Evolutionary conservation across 352 stramenopile genomes (phyloP).

Genomic region (Pythium insidiosum): DNA sequence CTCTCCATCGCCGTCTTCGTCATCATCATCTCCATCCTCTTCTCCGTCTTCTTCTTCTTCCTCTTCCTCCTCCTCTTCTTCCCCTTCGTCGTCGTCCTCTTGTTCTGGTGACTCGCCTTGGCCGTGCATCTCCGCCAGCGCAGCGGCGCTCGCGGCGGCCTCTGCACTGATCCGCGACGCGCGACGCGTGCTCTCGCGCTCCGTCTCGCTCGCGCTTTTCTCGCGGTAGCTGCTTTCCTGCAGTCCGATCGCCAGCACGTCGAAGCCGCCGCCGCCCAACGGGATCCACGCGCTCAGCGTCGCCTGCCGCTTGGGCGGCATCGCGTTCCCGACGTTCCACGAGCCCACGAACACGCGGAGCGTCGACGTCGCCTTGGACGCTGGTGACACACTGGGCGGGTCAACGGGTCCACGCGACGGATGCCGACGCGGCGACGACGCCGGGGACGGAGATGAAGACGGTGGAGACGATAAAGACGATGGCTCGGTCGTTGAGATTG

Average conservation of each 20-base stretch:
- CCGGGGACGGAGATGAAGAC: slow-evolving; percentile 5
- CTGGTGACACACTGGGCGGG: slow-evolving; percentile 1
- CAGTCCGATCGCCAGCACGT: slow-evolving; percentile 76
- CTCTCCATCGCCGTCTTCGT: slow-evolving; percentile 15
- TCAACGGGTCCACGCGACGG: background rate
- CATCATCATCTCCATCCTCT: slow-evolving; percentile 16
- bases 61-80: slow-evolving; percentile 1
- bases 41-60: slow-evolving; percentile 1
- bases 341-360: slow-evolving; percentile 61
- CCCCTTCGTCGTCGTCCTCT: slow-evolving; percentile 19
- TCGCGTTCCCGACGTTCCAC: slow-evolving; percentile 85
- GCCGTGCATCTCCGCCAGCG: background rate
- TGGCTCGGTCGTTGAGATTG: too few relatives aligned
- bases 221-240: slow-evolving; percentile 80
- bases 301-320: slow-evolving; percentile 49
- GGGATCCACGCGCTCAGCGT: slow-evolving; percentile 67
- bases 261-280: slow-evolving; percentile 62
- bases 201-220: slow-evolving; percentile 11
- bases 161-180: too few relatives aligned
- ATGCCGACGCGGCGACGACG: background rate
- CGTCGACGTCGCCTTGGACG: slow-evolving; percentile 5
- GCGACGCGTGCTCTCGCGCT: background rate
- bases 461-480: too few relatives aligned
- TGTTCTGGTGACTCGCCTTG: slow-evolving; percentile 3
- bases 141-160: background rate